phyloP scores from a whole-genome alignment of 2,329 filamentous ascomycete species.

The Microcera coccophila region DNA sequence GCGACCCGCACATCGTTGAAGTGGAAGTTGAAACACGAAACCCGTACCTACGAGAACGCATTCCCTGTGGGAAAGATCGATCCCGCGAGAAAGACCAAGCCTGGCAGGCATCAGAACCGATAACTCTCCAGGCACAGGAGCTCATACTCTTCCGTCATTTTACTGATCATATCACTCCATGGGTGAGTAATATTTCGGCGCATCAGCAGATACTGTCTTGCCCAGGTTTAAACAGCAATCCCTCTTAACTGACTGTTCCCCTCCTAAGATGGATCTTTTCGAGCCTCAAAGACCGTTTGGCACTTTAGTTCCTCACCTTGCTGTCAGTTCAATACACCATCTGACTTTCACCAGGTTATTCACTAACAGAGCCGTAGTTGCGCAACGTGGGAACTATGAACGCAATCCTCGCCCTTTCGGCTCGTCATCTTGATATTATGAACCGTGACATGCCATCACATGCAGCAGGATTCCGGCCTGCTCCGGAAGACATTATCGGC shows the following conservation, averaged over 20 bases:
- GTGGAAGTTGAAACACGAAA: too few relatives aligned
- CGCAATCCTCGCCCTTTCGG: constrained; percentile 51
- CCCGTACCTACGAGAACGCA: not conserved
- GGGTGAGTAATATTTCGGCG: constrained; percentile 1
- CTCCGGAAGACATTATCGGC: constrained; percentile 21
- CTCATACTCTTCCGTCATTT: constrained; percentile 7
- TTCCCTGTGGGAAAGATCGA: not conserved
- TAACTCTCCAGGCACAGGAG: constrained; percentile 1
- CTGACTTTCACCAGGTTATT: too few relatives aligned
- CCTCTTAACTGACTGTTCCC: not conserved
- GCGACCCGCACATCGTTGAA: too few relatives aligned
- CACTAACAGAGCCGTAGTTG: not conserved
- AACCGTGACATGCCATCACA: constrained; percentile 2
- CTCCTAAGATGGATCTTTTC: constrained; percentile 17
- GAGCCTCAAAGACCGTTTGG: constrained; percentile 18
- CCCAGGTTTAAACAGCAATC: not conserved
- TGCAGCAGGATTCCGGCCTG: constrained; percentile 15
- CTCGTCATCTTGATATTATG: constrained; percentile 37
- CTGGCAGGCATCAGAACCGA: constrained; percentile 4
- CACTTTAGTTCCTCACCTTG: constrained; percentile 14
- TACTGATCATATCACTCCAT: constrained; percentile 6
- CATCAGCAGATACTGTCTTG: too few relatives aligned
- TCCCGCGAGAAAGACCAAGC: constrained; percentile 6
- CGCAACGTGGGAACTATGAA: constrained; percentile 52
- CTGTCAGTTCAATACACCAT: constrained; percentile 33